Base-by-base conservation (phyloP, 768 basidiomycete genomes). In the Sistotremastrum suecicum region DNA sequence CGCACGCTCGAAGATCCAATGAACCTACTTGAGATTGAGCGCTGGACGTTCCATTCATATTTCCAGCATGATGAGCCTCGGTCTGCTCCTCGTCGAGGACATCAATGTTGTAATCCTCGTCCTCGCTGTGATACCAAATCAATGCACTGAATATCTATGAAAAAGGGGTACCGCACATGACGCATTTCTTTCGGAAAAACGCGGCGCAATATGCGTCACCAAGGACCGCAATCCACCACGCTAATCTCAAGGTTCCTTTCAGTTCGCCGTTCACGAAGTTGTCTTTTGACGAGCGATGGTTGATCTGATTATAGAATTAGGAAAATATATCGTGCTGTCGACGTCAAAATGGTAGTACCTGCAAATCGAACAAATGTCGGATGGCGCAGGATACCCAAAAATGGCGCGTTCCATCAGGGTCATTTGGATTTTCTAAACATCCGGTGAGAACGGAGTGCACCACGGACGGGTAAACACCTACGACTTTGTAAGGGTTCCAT, bases 221-320 rank as follows among this genome's bases (percentile, higher is more conserved):
- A 40, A 90, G 67, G 60, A 82, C 85, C 5, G 88, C 80, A 76
- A 90, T 83, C 88, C 90, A 92, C 83, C 89, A 91, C 1, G 88
- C 82, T 56, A 88, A 90, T 43, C 85, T 82, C 80, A 89, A 84
- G 5, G 82, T 86, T 29, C 83, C 81, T 44, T 81, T 76, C 42
- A 70, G 76, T 55, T 87, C 85, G 37, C 75, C 69, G 57, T 86
- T 83, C 50, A 75, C 70, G 51, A 86, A 83, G 48, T 70, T 75
- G 7, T 74, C 69, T 66, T 83, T 78, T 35, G 80, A 80, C 3
- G 83, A 76, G 60, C 84, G 86, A 56, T 86, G 83, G 61, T 87
- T 88, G 59, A 88, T 84, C 84, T 87, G 54, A 30, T 32, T 12
- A 41, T 3, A 41, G 39, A 12, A n/a, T 39, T 57, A 28, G 47